Evolutionary conservation across 1,284 basidiomycete species (phyloP), one percentile per base, ranked within the genome.

Genomic region (Rhodotorula sp.): DNA sequence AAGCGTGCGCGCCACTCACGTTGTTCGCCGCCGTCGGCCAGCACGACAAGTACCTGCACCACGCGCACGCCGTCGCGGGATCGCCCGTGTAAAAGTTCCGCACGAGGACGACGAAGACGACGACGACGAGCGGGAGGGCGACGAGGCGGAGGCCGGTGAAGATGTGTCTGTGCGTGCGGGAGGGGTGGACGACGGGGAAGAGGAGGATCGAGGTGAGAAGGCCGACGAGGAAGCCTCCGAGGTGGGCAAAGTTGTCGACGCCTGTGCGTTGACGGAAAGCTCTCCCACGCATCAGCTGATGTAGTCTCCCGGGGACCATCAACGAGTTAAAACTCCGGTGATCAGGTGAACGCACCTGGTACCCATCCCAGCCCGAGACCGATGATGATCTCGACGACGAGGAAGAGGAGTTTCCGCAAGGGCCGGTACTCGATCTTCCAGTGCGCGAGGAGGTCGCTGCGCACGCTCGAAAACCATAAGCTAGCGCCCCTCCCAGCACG

Each of bases 11-110:
- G 0, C 0, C 30, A 47, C 54, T 50, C 48, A 57, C 59, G 26
- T 70, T 70, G 58, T 64, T 67, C 20, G 50, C 20, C 18, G 56
- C 55, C 20, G 40, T 62, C 31, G 50, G 55, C 48, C 52, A 59
- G 68, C 34, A 67, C 69, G 75, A 92, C 6, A 95, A 80, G 80
- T 92, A 95, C 62, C 92, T 86, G 78, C 95, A 98, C 81, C 94
- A 91, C 59, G 87, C 84, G 79, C 94, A 97, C 28, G 92, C 63
- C 22, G 55, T 87, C 77, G 88, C 89, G 24, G 91, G 91, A 77
- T 92, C 85, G 51, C 86, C 87, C 4, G 86, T 92, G 78, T 94
- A 96, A 80, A 98, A 97, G 80, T 98, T 97, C 72, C 87, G 85
- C 44, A 86, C 86, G 48, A 97, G 84, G 6, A 93, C 84, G 31